Evolutionary conservation across 2,329 filamentous ascomycete genomes (phyloP), one percentile per base, ranked within the genome.

Genomic region (Diaporthe ampelina): DNA sequence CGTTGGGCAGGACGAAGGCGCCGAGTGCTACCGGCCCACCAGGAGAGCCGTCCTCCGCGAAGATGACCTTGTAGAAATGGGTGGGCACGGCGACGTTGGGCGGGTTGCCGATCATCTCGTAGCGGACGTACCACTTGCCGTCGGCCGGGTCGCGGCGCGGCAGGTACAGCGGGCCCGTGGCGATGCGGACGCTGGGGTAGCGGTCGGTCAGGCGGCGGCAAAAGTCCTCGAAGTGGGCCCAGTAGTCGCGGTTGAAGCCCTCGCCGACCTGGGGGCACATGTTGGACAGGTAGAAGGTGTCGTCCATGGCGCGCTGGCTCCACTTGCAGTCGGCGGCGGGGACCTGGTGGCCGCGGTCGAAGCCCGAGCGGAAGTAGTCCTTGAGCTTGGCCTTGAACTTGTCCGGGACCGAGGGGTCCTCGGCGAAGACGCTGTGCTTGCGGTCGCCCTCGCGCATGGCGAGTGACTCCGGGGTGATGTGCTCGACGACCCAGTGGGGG

Each of bases 41-140:
- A 13, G 81, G 84, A 1, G 84, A 85, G 4, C 93, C 94, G 80
- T 98, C 95, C 85, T 99, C 97, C 35, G 94, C 97, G 80, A 97
- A 97, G 79, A 99, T 97, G 81, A 99, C 95, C 87, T 99, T 99
- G 90, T 98, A 99, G 86, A 99, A 99, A 84, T 99, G 97, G 29
- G 97, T 99, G 4, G 97, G 97, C 70, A 99, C 97, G 35, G 97
- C 95, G 72, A 99, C 94, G 80, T 95, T 97, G 10, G 97, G 96
- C 77, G 97, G 97, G 81, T 89, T 93, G 52, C 97, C 97, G 79
- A 99, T 98, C 75, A 99, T 93, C 86, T 99, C 97, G 86, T 99
- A 98, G 76, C 89, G 92, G 74, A 98, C 95, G 78, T 95, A 93
- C 95, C 95, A 99, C 87, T 98, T 98, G 79, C 94, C 94, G 86